phyloP scores from a whole-genome alignment of 2,329 filamentous ascomycete genomes.

The Cladophialophora carrionii region DNA sequence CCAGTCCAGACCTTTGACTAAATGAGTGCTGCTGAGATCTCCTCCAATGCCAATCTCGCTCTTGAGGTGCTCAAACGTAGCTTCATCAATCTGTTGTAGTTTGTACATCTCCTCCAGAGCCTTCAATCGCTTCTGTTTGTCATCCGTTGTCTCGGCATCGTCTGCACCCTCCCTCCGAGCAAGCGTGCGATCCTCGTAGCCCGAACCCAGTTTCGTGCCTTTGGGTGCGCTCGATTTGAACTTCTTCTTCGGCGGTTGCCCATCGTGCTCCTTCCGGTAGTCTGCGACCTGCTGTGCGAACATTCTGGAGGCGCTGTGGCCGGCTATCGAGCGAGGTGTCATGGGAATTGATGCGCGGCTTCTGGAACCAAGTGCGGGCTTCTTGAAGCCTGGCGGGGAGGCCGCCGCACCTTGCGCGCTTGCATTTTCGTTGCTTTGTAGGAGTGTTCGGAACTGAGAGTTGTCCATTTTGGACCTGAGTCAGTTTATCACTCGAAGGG shows the following conservation, averaged over 20 bases:
- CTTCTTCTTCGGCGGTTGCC: conserved; percentile 68
- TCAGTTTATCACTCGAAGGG: not conserved
- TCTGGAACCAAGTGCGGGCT: conserved; percentile 70
- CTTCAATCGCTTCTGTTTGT: conserved; percentile 68
- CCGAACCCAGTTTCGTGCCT: conserved; percentile 75
- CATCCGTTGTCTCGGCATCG: conserved; percentile 54
- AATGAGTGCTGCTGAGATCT: conserved; percentile 76
- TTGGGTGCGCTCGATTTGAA: conserved; percentile 78
- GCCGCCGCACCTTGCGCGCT: conserved; percentile 39
- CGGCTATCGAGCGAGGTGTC: conserved; percentile 70
- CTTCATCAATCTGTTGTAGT: conserved; percentile 78
- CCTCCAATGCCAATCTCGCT: conserved; percentile 77
- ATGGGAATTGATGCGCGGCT: conserved; percentile 83
- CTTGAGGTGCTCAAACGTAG: conserved; percentile 74
- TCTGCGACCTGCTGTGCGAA: conserved; percentile 86
- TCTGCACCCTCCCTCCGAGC: conserved; percentile 60
- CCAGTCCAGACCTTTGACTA: conserved; percentile 91
- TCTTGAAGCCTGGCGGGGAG: conserved; percentile 53
- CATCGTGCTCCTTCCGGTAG: conserved; percentile 57
- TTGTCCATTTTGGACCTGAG: conserved; percentile 73
- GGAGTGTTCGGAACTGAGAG: conserved; percentile 83
- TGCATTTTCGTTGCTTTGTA: conserved; percentile 49
- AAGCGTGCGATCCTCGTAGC: conserved; percentile 82
- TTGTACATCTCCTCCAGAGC: conserved; percentile 81
- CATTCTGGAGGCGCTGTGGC: conserved; percentile 63